Percentiles rank a stretch among this genome's conserved stretches.
Conservation (phyloP, 805 yeast species). For the Torulaspora franciscae region DNA sequence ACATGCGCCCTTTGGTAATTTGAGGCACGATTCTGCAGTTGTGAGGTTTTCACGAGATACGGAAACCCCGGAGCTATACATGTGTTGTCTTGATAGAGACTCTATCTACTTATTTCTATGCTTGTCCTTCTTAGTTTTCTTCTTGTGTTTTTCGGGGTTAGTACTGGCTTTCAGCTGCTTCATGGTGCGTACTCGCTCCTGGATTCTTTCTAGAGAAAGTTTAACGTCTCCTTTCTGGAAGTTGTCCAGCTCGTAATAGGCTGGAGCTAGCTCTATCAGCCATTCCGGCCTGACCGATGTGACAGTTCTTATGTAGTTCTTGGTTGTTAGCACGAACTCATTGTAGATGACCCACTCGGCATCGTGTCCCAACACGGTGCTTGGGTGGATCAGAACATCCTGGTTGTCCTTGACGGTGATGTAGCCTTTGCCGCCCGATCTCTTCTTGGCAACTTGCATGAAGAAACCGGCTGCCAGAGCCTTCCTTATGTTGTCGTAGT, state of each 20-base stretch:
- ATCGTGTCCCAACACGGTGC: slow-evolving; percentile 82
- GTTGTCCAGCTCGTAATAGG: slow-evolving; percentile 58
- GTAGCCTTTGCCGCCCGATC: slow-evolving; percentile 75
- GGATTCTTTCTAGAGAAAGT: slow-evolving; percentile 58
- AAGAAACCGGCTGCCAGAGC: slow-evolving; percentile 91
- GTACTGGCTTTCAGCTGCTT: slow-evolving; percentile 32
- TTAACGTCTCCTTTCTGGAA: slow-evolving; percentile 70
- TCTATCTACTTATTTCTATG: not conserved
- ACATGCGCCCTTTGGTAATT: not conserved
- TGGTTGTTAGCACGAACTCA: slow-evolving; percentile 89
- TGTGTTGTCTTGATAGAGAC: not conserved
- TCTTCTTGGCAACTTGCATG: slow-evolving; percentile 96
- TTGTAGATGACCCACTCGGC: slow-evolving; percentile 93
- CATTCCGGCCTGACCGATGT: slow-evolving; percentile 89
- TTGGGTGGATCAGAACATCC: slow-evolving; percentile 91
- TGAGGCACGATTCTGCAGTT: not conserved
- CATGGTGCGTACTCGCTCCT: slow-evolving; percentile 45
- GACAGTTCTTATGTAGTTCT: slow-evolving; percentile 91
- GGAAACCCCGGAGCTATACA: too few relatives aligned
- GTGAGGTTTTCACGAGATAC: not conserved
- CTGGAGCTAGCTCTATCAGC: slow-evolving; percentile 74
- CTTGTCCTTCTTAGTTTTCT: slow-evolving; percentile 23
- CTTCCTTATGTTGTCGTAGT: slow-evolving; percentile 74
- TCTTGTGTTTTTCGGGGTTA: slow-evolving; percentile 20
- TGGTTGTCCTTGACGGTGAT: slow-evolving; percentile 93